Evolutionary conservation across 176 grass and related monocot species (phyloP).

Genomic region (Melocanna baccifera): DNA sequence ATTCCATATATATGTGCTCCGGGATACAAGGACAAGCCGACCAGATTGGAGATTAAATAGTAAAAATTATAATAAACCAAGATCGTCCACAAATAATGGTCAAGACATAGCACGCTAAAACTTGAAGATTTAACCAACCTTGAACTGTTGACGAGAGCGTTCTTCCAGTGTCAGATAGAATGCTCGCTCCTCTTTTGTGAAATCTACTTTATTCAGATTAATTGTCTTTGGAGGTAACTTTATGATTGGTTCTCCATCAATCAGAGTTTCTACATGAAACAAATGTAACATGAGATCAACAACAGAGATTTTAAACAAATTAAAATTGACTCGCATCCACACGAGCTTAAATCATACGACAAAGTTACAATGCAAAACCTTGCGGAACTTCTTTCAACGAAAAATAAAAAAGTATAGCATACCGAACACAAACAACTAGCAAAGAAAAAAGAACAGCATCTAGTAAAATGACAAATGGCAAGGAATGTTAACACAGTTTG

Average conservation of each 20-base stretch:
- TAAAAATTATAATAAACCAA: constrained; percentile 2
- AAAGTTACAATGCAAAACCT: constrained; percentile 16
- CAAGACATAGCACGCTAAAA: constrained; percentile 13
- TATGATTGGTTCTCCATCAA: constrained; percentile 93
- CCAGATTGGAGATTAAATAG: not conserved
- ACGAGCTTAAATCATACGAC: constrained; percentile 9
- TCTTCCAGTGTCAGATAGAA: constrained; percentile 92
- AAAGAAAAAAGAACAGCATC: not conserved
- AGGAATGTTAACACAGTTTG: constrained; percentile 1
- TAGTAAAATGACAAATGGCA: constrained; percentile 17
- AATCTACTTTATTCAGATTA: constrained; percentile 78
- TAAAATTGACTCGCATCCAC: not conserved
- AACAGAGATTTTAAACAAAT: constrained; percentile 24
- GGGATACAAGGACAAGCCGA: not conserved
- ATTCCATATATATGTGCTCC: not conserved
- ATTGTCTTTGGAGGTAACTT: constrained; percentile 85
- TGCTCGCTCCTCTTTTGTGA: constrained; percentile 74
- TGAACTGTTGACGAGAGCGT: constrained; percentile 89
- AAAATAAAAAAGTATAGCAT: not conserved
- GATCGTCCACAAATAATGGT: not conserved
- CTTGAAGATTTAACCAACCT: constrained; percentile 47
- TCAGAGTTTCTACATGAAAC: constrained; percentile 60
- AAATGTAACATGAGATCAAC: constrained; percentile 17
- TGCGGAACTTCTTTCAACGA: not conserved
- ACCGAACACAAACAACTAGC: constrained; percentile 8